A percentile compares a stretch with the other conserved stretches of the same genome.
Evolutionary conservation across 2,329 filamentous ascomycete genomes (phyloP).

Genomic region (Aspergillus cejpii): DNA sequence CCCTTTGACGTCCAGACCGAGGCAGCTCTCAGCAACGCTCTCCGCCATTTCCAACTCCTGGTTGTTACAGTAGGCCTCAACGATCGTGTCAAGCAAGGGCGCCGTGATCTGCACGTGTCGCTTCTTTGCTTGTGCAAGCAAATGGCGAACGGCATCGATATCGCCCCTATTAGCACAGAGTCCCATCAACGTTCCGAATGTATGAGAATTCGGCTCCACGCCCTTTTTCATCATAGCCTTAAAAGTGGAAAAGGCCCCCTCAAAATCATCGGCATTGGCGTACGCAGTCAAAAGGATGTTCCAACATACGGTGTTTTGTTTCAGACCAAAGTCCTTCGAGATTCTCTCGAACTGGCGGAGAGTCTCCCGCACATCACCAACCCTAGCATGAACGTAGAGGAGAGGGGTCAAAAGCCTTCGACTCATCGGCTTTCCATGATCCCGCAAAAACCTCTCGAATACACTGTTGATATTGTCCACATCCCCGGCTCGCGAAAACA

Average conservation of each 20-base stretch:
- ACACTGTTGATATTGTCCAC: slow-evolving; percentile 39
- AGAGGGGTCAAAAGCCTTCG: slow-evolving; percentile 46
- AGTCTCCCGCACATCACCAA: slow-evolving; percentile 57
- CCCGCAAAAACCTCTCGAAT: slow-evolving; percentile 39
- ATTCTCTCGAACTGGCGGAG: slow-evolving; percentile 59
- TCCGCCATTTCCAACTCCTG: slow-evolving; percentile 52
- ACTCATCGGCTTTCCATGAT: slow-evolving; percentile 32
- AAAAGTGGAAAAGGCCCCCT: slow-evolving; percentile 60
- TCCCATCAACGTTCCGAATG: slow-evolving; percentile 67
- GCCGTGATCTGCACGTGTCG: slow-evolving; percentile 46
- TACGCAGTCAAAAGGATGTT: slow-evolving; percentile 71
- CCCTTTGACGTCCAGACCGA: slow-evolving; percentile 47
- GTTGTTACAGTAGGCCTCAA: slow-evolving; percentile 61
- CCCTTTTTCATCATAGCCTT: slow-evolving; percentile 49
- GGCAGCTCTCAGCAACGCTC: slow-evolving; percentile 52
- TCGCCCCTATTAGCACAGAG: slow-evolving; percentile 67
- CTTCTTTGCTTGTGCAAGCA: slow-evolving; percentile 59
- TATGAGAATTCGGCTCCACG: slow-evolving; percentile 54
- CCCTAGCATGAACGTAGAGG: slow-evolving; percentile 63
- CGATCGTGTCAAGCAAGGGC: slow-evolving; percentile 57
- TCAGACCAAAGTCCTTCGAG: slow-evolving; percentile 47
- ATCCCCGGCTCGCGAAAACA: slow-evolving; percentile 45
- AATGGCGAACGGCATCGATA: slow-evolving; percentile 57
- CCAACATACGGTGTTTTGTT: slow-evolving; percentile 59
- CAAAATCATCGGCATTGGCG: slow-evolving; percentile 58